Evolutionary conservation across 2,329 filamentous ascomycete species (phyloP), one percentile per base, ranked within the genome.

Genomic region (Colletotrichum acutatum): DNA sequence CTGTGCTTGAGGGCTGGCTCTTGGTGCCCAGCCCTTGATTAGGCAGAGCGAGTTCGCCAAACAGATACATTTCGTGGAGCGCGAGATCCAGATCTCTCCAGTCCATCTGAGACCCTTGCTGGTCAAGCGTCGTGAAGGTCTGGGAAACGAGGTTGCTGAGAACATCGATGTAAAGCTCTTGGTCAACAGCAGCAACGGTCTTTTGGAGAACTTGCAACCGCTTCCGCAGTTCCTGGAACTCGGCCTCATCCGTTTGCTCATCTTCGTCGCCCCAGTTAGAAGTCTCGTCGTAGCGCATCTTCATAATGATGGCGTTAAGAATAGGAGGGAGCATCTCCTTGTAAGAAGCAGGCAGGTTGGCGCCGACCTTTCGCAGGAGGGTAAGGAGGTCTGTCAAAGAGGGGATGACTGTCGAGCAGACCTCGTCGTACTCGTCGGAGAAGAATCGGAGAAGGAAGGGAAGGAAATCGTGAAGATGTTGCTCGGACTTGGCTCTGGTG

Each of bases 211-310:
- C 92, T 81, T 97, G 94, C 60, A 99, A 86, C 77, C 94, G 91
- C 82, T 97, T 97, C 72, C 97, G 91, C 66, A 99, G 88, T 77
- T 99, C 97, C 79, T 97, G 94, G 78, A 99, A 99, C 81, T 99
- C 97, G 30, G 96, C 97, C 83, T 99, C 97, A 78, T 98, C 97
- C 2, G 95, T 97, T 82, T 97, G 93, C 77, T 97, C 95, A 77
- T 97, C 95, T 80, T 98, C 95, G 71, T 95, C 92, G 49, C 95
- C 96, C 96, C 96, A 98, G 24, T 90, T 93, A 1, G 94, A 93
- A 6, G 96, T 98, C 80, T 98, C 96, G 78, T 99, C 97, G 79
- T 97, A 98, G 80, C 96, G 93, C 95, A 98, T 98, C 85, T 99
- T 99, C 68, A 90, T 88, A 72, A 99, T 93, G 78, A 98, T 96